Conservation (phyloP, 2,329 filamentous ascomycete genomes). For the Furcasterigmium sp. region DNA sequence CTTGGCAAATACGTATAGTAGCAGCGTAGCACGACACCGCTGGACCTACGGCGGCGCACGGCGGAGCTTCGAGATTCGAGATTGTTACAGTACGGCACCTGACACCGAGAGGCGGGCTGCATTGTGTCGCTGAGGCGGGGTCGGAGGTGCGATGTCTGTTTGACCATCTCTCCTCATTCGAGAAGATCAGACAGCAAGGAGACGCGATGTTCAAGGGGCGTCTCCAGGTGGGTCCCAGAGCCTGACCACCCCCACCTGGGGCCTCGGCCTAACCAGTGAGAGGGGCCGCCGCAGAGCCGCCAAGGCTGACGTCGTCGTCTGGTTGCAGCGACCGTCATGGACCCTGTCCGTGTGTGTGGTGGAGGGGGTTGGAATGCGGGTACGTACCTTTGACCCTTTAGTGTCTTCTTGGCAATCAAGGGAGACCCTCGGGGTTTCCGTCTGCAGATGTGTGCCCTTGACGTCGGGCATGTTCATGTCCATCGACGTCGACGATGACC, state of each 20-base stretch:
- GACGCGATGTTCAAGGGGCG: constrained; percentile 1
- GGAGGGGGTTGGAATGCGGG: not conserved
- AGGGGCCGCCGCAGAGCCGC: constrained; percentile 9
- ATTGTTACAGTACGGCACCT: no score
- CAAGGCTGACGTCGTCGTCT: constrained; percentile 11
- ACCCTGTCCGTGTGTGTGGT: constrained; percentile 4
- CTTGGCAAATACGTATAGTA: no score
- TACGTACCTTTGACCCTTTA: not conserved
- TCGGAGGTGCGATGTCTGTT: not conserved
- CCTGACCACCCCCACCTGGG: constrained; percentile 2
- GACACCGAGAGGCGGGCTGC: no score
- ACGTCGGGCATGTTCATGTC: no score
- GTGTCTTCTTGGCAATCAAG: not conserved
- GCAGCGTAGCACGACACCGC: no score
- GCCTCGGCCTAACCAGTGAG: not conserved
- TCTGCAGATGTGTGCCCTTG: not conserved
- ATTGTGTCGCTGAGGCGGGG: not conserved
- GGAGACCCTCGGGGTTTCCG: no score
- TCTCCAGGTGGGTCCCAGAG: not conserved
- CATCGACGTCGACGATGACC: no score
- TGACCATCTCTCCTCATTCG: not conserved
- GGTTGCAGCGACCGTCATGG: constrained; percentile 3
- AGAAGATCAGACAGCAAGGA: not conserved
- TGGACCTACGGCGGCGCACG: no score
- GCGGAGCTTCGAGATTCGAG: no score